Conservation (phyloP, 2,329 filamentous ascomycete species). For the Penicillium sp. region DNA sequence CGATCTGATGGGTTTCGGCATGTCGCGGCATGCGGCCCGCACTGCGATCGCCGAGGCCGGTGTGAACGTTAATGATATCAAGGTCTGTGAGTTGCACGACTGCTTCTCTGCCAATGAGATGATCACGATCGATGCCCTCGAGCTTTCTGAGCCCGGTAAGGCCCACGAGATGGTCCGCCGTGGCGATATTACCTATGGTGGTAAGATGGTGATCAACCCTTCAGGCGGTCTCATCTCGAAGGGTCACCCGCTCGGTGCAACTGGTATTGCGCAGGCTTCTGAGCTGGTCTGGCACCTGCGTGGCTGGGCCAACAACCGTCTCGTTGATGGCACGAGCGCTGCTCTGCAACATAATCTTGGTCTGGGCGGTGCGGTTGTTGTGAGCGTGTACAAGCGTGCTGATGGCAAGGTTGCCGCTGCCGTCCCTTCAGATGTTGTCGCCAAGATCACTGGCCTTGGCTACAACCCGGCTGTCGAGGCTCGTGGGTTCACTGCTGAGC, state of each 20-base stretch:
- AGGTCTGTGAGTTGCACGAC: slow-evolving; percentile 91
- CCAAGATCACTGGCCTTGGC: slow-evolving; percentile 66
- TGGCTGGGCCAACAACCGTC: slow-evolving; percentile 92
- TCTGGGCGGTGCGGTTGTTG: slow-evolving; percentile 84
- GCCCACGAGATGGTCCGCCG: slow-evolving; percentile 86
- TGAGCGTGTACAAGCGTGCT: slow-evolving; percentile 82
- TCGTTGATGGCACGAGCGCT: slow-evolving; percentile 65
- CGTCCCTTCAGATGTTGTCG: slow-evolving; percentile 65
- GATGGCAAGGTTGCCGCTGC: slow-evolving; percentile 67
- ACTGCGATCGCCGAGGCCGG: slow-evolving; percentile 71
- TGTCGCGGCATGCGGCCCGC: slow-evolving; percentile 71
- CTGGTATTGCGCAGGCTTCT: slow-evolving; percentile 91
- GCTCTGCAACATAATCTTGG: slow-evolving; percentile 93
- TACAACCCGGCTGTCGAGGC: slow-evolving; percentile 93
- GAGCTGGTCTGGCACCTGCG: slow-evolving; percentile 94
- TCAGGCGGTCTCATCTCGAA: slow-evolving; percentile 94
- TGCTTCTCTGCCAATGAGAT: slow-evolving; percentile 97
- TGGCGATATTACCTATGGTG: slow-evolving; percentile 90
- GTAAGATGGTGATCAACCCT: slow-evolving; percentile 81
- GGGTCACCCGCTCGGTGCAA: slow-evolving; percentile 90
- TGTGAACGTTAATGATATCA: slow-evolving; percentile 65
- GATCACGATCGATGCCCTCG: slow-evolving; percentile 83
- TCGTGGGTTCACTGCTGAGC: slow-evolving; percentile 78
- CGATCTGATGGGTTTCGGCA: slow-evolving; percentile 85
- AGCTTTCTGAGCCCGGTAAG: slow-evolving; percentile 74